These are phyloP conservation scores for Xylaria sp. DNA, from an alignment of 2,329 filamentous ascomycete genomes.

Conservation along the genomic window DNA sequence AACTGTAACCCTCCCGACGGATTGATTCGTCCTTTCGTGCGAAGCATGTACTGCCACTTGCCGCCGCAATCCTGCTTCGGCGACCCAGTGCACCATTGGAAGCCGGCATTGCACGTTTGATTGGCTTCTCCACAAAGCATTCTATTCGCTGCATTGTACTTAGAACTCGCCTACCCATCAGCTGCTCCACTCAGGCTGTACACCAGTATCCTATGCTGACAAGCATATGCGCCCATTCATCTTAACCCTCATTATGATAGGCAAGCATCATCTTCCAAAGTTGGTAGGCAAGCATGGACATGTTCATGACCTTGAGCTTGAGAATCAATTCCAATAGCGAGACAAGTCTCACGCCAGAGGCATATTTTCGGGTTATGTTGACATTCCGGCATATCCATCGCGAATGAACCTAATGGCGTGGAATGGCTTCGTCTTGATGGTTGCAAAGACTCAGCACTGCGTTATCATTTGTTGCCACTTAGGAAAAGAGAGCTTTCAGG, in stretches of 20 bases:
- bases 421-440: conserved; percentile 7
- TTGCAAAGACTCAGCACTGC: background rate
- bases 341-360: conserved; percentile 15
- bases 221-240: background rate
- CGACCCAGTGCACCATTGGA: conserved; percentile 9
- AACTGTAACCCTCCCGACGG: conserved; percentile 2
- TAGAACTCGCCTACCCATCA: background rate
- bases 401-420: background rate
- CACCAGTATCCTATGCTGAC: background rate
- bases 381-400: background rate
- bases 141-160: background rate
- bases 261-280: too few species aligned
- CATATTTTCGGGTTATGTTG: background rate
- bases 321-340: conserved; percentile 8
- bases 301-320: background rate
- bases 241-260: background rate
- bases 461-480: background rate
- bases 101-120: conserved; percentile 14
- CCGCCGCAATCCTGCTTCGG: conserved; percentile 25
- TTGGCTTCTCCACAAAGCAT: conserved; percentile 24
- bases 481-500: background rate
- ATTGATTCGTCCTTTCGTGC: conserved; percentile 11
- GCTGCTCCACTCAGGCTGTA: conserved; percentile 8
- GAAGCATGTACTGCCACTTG: conserved; percentile 8
- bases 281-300: background rate